Evolutionary conservation across 306 rosid species (phyloP), one percentile per base, ranked within the genome.

Genomic region (Datisca glomerata): DNA sequence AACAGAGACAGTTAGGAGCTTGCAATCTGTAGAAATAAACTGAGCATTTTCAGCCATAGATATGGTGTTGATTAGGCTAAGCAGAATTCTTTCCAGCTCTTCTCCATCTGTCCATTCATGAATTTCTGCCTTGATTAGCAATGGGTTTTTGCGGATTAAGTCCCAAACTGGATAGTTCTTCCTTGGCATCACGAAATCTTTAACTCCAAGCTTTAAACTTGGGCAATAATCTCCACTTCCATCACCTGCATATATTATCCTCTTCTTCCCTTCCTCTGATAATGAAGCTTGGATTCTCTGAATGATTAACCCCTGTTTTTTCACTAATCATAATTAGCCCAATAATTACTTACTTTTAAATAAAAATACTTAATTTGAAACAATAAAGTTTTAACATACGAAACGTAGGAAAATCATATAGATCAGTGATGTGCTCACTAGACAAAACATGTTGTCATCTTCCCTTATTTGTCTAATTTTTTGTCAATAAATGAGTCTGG

Each of bases 161-260:
- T 72, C 71, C 80, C 80, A 76, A 8, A 68, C n/a, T 0, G 80
- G 80, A 33, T 57, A 76, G 24, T 65, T 61, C 72, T 55, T 76
- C 59, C 85, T 72, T 38, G 85, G 85, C 85, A 76, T 72, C 64
- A 72, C 41, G 18, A 68, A 55, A 19, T 72, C 74, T 25, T 25
- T 25, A n/a, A n/a, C n/a, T n/a, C n/a, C n/a, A 3, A 74, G 67
- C 49, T 68, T 79, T 62, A 67, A 61, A 22, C 76, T 64, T 19
- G 89, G 79, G 48, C 89, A 79, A 12, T 74, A 74, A 17, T 79
- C 89, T 0, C 89, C 89, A 24, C 18, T 51, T 0, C 89, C 83
- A 62, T 79, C 89, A 7, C 87, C 87, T 27, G 70, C 71, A 14
- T 78, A 78, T 20, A 74, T 74, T 10, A 78, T 5, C 31, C 63